Evolutionary conservation across 306 rosid genomes (phyloP), one percentile per base, ranked within the genome.

Genomic region (Vicia sativa): DNA sequence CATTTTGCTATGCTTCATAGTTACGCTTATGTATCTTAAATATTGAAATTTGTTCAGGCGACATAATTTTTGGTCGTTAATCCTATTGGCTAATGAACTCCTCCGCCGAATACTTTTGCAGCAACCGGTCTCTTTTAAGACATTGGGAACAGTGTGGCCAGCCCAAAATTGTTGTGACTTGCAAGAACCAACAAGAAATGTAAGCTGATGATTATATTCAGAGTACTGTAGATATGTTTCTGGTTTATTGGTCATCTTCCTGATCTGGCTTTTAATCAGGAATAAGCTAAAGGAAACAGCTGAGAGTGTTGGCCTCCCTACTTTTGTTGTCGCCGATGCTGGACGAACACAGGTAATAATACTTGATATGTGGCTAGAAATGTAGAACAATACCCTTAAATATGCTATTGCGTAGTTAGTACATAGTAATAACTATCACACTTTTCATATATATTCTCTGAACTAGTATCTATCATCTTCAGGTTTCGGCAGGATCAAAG

Each of bases 111-210:
- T 52, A 23, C 62, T 67, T 66, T 67, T 80, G 78, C 89, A 89
- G 96, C 52, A 62, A 81, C 67, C 82, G 86, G 50, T 78, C 81
- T 61, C 96, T 92, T 77, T 77, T 92, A 80, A 86, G 91, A 77
- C 87, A 76, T 55, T 92, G 98, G 98, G 98, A 92, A 73, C 83
- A 78, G 31, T 81, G 85, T 26, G 91, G 98, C 83, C 96, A 92
- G 70, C 89, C 96, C 21, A 89, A 92, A 83, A 87, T 92, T 56
- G 96, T 90, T 45, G 88, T 89, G 62, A 80, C 91, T 6, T 89
- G 98, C 84, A 92, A 74, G 81, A 89, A 83, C 69, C 98, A 92
- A 72, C 96, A 83, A 72, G 98, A 86, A 80, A 87, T 92, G 98
- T 92, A 76, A 87, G 86, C 73, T 48, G 49, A 50, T 73, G 42